Conservation (phyloP, 1,284 basidiomycete genomes). For the Lentinula novae-zelandiae region DNA sequence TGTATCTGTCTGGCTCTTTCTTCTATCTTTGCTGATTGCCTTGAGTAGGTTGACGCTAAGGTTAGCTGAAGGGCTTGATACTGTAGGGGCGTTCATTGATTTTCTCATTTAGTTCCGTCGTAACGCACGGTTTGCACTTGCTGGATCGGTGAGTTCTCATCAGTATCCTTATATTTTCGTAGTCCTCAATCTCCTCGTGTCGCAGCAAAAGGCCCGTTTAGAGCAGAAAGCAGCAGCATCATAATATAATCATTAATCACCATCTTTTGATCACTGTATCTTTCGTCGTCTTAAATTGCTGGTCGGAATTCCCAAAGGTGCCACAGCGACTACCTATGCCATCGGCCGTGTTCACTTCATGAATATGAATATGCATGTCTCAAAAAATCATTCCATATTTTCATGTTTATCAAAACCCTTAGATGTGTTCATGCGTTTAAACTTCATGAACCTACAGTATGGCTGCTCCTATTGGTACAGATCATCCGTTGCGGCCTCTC, state of each 20-base stretch:
- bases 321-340: too few species aligned
- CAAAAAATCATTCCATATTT: too few species aligned
- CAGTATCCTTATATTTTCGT: constrained; percentile 6
- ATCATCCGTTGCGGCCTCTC: too few species aligned
- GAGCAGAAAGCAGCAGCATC: constrained; percentile 53
- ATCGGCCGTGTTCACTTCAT: too few species aligned
- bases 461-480: too few species aligned
- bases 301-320: background rate
- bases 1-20: constrained; percentile 29
- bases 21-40: constrained; percentile 6
- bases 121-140: constrained; percentile 75
- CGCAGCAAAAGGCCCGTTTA: constrained; percentile 59
- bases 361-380: too few species aligned
- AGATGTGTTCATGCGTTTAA: too few species aligned
- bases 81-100: constrained; percentile 5
- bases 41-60: constrained; percentile 78
- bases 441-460: too few species aligned
- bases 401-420: too few species aligned
- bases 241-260: constrained; percentile 7
- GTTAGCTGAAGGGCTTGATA: constrained; percentile 34
- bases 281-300: background rate
- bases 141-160: constrained; percentile 66
- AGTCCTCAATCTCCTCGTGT: constrained; percentile 3
- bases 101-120: constrained; percentile 68
- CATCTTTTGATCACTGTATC: background rate